phyloP scores from a whole-genome alignment of 176 grass and related monocot species.

The Cymbopogon citratus region DNA sequence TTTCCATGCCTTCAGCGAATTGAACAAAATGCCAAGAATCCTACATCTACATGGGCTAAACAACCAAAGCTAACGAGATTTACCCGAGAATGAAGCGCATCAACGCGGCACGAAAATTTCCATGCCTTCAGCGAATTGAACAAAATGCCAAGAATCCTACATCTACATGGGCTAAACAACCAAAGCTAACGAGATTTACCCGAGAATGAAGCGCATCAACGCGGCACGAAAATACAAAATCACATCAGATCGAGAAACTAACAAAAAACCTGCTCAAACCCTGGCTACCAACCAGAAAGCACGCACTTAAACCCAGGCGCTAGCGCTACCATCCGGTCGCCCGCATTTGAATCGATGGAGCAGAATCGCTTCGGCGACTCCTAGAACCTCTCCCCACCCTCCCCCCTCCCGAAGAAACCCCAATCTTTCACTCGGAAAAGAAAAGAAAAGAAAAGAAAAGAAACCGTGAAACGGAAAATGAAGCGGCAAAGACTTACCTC shows the following conservation, averaged over 20 bases:
- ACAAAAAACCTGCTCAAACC: background rate
- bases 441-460: background rate
- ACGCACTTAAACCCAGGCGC: background rate
- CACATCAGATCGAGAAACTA: constrained; percentile 23
- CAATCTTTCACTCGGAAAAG: background rate
- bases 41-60: background rate
- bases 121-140: background rate
- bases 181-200: background rate
- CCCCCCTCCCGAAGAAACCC: background rate
- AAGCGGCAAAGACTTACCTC: background rate
- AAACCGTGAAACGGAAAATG: background rate
- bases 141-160: constrained; percentile 27
- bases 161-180: background rate
- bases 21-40: constrained; percentile 28
- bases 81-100: background rate
- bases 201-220: background rate
- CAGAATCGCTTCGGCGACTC: background rate
- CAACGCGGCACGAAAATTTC: background rate
- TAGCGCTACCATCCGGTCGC: background rate
- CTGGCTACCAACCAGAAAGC: background rate
- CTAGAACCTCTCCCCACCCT: background rate
- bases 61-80: constrained; percentile 7
- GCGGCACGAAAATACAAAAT: background rate
- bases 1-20: background rate
- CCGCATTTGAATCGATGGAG: constrained; percentile 15